Conservation (phyloP, 179 eudicot genomes). For the Beta corolliflora region DNA sequence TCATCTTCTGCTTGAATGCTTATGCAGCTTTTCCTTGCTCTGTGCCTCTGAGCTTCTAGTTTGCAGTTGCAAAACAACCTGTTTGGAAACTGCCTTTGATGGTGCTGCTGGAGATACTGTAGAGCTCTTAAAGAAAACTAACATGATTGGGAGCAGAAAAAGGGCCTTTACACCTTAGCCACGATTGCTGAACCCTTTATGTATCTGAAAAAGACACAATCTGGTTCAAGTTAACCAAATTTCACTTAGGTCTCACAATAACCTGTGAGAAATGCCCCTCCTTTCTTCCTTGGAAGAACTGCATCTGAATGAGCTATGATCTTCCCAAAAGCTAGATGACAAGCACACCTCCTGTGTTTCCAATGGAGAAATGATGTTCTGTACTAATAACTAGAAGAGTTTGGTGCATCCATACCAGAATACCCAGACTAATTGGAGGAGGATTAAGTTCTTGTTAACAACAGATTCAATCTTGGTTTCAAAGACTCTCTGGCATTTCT, state of each 20-base stretch:
- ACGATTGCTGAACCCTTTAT: too few species aligned
- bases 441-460: background rate
- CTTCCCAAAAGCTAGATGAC: background rate
- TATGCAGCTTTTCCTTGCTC: background rate
- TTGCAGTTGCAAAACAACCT: too few species aligned
- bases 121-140: too few species aligned
- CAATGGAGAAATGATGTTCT: background rate
- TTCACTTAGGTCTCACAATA: background rate
- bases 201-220: too few species aligned
- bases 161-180: too few species aligned
- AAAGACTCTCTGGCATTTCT: background rate
- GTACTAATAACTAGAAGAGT: background rate
- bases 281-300: background rate
- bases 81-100: too few species aligned
- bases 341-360: background rate
- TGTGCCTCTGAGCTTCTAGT: too few species aligned
- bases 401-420: background rate
- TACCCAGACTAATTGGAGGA: background rate
- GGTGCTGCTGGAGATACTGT: too few species aligned
- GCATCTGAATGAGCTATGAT: background rate
- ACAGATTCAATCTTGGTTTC: background rate
- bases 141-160: too few species aligned
- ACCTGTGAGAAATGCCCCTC: background rate
- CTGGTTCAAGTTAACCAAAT: too few species aligned
- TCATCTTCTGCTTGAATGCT: background rate